phyloP scores from a whole-genome alignment of 768 basidiomycete genomes.

The Psilocybe subaeruginosa region DNA sequence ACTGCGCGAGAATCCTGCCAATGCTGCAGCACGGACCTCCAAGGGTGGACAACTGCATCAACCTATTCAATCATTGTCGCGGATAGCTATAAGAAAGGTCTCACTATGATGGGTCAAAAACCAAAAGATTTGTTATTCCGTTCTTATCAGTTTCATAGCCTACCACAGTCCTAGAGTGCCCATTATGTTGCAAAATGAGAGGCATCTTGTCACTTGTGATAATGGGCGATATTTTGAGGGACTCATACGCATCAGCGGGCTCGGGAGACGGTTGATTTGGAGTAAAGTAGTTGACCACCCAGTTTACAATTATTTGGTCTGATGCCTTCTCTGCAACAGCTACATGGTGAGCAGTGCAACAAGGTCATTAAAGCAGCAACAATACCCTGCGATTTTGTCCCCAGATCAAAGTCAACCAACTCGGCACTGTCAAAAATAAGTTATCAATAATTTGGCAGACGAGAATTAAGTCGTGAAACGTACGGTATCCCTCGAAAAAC shows the following conservation, averaged over 20 bases:
- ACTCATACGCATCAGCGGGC: constrained; percentile 50
- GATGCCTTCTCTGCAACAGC: constrained; percentile 35
- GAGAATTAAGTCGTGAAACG: constrained; percentile 28
- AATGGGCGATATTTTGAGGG: constrained; percentile 57
- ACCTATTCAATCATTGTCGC: not conserved
- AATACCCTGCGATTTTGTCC: constrained; percentile 46
- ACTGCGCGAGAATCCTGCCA: constrained; percentile 13
- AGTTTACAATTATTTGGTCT: constrained; percentile 53
- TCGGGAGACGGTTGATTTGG: constrained; percentile 23
- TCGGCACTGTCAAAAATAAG: constrained; percentile 43
- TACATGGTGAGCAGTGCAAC: constrained; percentile 1
- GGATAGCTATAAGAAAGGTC: constrained; percentile 13
- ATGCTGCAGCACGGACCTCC: constrained; percentile 24
- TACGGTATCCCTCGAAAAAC: constrained; percentile 82
- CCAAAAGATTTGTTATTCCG: constrained; percentile 64
- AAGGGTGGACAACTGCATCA: constrained; percentile 12
- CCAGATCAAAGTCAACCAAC: constrained; percentile 68
- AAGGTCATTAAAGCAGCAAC: not conserved
- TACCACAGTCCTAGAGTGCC: constrained; percentile 87
- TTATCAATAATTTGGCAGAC: not conserved
- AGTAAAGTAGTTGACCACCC: constrained; percentile 78
- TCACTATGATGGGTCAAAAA: constrained; percentile 79
- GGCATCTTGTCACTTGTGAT: constrained; percentile 70
- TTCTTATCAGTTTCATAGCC: constrained; percentile 75
- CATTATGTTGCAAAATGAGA: constrained; percentile 78